A percentile compares a stretch with the other conserved stretches of the same genome.
phyloP scores from a whole-genome alignment of 345 rosid genomes.

The Dipteronia dyeriana region DNA sequence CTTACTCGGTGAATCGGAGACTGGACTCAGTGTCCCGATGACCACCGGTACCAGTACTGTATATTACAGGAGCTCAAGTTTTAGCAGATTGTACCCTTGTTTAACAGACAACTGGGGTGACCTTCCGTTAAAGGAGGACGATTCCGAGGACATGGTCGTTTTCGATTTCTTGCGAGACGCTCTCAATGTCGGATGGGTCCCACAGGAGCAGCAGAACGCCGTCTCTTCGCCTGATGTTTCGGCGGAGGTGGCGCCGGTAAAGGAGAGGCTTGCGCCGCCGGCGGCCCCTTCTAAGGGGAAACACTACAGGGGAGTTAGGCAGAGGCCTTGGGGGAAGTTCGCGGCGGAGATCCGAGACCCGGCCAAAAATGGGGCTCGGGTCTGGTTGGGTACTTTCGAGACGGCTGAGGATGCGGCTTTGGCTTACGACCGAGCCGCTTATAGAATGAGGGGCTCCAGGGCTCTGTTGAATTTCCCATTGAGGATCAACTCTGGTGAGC shows the following conservation, averaged over 20 bases:
- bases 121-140: conserved; percentile 73
- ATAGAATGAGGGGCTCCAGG: conserved; percentile 92
- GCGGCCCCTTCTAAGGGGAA: conserved; percentile 55
- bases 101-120: conserved; percentile 93
- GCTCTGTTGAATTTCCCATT: conserved; percentile 89
- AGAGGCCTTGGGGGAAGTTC: conserved; percentile 98
- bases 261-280: conserved; percentile 24
- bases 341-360: conserved; percentile 99
- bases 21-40: conserved; percentile 21
- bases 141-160: conserved; percentile 87
- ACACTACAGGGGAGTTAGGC: conserved; percentile 95
- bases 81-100: conserved; percentile 70
- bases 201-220: conserved; percentile 32
- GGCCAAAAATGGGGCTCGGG: conserved; percentile 96
- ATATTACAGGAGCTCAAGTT: conserved; percentile 65
- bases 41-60: conserved; percentile 20
- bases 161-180: conserved; percentile 76
- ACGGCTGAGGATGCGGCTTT: conserved; percentile 98
- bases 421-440: conserved; percentile 95
- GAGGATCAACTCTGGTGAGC: conserved; percentile 91
- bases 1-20: conserved; percentile 51
- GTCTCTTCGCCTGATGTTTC: no score
- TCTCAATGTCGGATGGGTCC: conserved; percentile 74
- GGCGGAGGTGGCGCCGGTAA: conserved; percentile 5
- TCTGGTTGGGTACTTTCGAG: conserved; percentile 97